These are phyloP conservation scores for Entelexis sorbosivorans DNA, from an alignment of 1,139 yeast genomes.

Conservation along the genomic window DNA sequence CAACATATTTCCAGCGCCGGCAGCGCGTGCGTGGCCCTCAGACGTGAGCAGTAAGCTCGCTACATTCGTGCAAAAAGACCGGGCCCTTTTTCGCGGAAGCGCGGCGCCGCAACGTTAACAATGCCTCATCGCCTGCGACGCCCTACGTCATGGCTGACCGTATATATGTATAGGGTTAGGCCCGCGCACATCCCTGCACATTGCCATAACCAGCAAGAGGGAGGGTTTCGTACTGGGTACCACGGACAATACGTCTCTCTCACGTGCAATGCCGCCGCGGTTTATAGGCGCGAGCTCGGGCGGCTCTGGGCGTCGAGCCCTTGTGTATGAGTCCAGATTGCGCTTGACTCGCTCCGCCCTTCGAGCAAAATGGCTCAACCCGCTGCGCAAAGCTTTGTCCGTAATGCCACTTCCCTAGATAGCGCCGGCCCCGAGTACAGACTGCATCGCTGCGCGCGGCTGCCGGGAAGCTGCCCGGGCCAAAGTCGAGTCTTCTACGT, in stretches of 20 bases:
- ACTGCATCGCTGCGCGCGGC: neutral
- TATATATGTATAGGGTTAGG: neutral
- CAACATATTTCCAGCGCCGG: too few species aligned
- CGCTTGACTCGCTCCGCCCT: too few species aligned
- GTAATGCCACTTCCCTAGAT: neutral
- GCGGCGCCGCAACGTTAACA: too few species aligned
- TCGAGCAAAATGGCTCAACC: neutral
- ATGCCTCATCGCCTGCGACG: too few species aligned
- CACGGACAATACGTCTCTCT: neutral
- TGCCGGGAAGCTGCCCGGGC: neutral
- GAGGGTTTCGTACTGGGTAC: neutral
- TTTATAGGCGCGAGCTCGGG: neutral
- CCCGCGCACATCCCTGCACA: neutral
- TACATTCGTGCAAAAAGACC: too few species aligned
- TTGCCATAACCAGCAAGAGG: neutral
- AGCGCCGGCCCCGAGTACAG: neutral
- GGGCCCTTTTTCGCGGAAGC: too few species aligned
- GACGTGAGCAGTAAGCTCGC: too few species aligned
- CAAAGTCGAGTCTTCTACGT: neutral
- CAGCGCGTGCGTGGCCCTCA: too few species aligned
- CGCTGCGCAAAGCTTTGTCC: neutral
- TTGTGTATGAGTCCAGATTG: neutral
- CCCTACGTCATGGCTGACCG: too few species aligned
- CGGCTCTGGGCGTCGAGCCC: neutral
- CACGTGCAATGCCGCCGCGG: conserved; percentile 1